phyloP scores from a whole-genome alignment of 1,139 yeast species.

The Geotrichum reessii region DNA sequence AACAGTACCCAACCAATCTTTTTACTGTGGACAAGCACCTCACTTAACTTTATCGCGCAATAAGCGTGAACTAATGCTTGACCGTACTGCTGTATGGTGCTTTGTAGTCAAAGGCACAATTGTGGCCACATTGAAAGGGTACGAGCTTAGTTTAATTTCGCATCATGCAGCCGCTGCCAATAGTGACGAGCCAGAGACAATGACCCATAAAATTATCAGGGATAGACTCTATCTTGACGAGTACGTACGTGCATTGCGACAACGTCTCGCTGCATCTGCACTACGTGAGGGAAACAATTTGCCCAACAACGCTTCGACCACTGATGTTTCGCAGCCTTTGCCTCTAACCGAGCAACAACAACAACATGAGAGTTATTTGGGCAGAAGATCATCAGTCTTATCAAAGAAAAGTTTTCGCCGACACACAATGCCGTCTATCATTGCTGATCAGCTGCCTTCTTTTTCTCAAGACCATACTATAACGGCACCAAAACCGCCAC shows the following conservation, averaged over 20 bases:
- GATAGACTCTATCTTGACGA: slow-evolving; percentile 5
- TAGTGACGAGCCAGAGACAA: not conserved
- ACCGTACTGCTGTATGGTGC: slow-evolving; percentile 4
- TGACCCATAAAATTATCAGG: not conserved
- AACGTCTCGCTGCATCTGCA: not conserved
- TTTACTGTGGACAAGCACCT: slow-evolving; percentile 1
- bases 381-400: too few species aligned
- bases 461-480: not conserved
- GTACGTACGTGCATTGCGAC: slow-evolving; percentile 7
- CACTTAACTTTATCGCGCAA: not conserved
- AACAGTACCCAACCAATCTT: not conserved
- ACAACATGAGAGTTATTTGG: too few species aligned
- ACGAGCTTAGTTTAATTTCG: slow-evolving; percentile 1
- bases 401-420: not conserved
- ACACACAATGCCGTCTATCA: not conserved
- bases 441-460: not conserved
- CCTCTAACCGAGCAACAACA: not conserved
- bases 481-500: not conserved
- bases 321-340: not conserved
- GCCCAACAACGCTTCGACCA: not conserved
- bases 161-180: not conserved
- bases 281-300: not conserved
- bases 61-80: not conserved
- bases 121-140: slow-evolving; percentile 7
- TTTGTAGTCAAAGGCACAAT: slow-evolving; percentile 7